phyloP scores from a whole-genome alignment of 345 rosid genomes.

The Ceriops decandra region DNA sequence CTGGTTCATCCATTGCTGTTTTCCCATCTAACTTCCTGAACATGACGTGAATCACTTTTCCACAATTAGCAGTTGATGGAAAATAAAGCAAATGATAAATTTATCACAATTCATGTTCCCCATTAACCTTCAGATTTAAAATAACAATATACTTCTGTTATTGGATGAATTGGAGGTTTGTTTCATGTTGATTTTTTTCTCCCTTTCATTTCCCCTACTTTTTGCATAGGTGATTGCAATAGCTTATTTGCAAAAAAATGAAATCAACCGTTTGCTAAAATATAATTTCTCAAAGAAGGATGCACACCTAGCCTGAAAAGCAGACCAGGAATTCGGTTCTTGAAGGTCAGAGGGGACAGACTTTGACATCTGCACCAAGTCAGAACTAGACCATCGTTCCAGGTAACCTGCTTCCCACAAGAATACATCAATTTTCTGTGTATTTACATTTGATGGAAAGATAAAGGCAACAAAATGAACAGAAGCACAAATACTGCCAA shows the following conservation, averaged over 20 bases:
- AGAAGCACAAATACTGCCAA: too few relatives aligned
- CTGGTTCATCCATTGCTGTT: constrained; percentile 48
- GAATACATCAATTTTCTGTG: constrained; percentile 9
- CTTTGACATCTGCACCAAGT: constrained; percentile 55
- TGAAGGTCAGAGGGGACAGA: constrained; percentile 44
- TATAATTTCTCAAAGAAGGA: neutral
- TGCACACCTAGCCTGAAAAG: constrained; percentile 37
- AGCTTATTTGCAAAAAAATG: neutral
- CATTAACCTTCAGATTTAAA: neutral
- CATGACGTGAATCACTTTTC: constrained; percentile 2
- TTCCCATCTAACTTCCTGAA: constrained; percentile 51
- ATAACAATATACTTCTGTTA: neutral
- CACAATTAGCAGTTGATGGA: constrained; percentile 4
- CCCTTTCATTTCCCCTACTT: neutral
- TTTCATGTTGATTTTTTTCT: neutral
- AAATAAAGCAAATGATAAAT: neutral
- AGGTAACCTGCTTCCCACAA: constrained; percentile 23
- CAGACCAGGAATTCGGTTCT: constrained; percentile 29
- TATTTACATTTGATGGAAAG: neutral
- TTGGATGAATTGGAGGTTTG: neutral
- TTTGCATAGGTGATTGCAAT: neutral
- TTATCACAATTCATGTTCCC: neutral
- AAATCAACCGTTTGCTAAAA: neutral
- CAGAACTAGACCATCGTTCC: constrained; percentile 19
- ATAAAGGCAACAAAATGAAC: too few relatives aligned